A percentile compares a stretch with the other conserved stretches of the same genome.
phyloP scores from a whole-genome alignment of 345 rosid genomes.

The Lepidium didymum region DNA sequence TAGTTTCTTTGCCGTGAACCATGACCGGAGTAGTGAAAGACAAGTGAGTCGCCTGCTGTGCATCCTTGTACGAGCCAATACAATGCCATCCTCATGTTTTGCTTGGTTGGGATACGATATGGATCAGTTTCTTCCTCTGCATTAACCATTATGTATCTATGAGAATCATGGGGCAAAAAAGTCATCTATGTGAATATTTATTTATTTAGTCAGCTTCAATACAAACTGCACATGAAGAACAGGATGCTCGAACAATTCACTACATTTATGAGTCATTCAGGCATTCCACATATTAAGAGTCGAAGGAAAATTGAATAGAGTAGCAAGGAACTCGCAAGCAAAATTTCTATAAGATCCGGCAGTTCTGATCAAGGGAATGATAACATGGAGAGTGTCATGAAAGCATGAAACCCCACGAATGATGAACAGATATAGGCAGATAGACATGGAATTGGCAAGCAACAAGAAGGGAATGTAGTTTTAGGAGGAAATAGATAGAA shows the following conservation, averaged over 20 bases:
- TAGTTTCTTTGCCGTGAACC: slow-evolving; percentile 73
- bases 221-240: neutral
- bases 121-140: slow-evolving; percentile 92
- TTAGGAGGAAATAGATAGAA: neutral
- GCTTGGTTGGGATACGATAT: slow-evolving; percentile 58
- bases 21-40: slow-evolving; percentile 85
- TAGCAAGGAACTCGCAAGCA: neutral
- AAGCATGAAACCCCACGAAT: neutral
- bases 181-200: neutral
- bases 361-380: neutral
- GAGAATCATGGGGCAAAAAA: neutral
- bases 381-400: neutral
- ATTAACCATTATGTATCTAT: neutral
- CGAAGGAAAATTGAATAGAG: neutral
- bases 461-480: neutral
- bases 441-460: neutral
- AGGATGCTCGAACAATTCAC: neutral
- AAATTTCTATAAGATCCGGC: neutral
- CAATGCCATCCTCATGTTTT: slow-evolving; percentile 79
- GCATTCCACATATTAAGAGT: neutral
- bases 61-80: slow-evolving; percentile 89
- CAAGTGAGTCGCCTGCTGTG: slow-evolving; percentile 80
- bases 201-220: neutral
- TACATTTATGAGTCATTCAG: neutral
- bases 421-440: neutral